Evolutionary conservation across 2,329 filamentous ascomycete genomes (phyloP).

Genomic region (Colletotrichum salicis): DNA sequence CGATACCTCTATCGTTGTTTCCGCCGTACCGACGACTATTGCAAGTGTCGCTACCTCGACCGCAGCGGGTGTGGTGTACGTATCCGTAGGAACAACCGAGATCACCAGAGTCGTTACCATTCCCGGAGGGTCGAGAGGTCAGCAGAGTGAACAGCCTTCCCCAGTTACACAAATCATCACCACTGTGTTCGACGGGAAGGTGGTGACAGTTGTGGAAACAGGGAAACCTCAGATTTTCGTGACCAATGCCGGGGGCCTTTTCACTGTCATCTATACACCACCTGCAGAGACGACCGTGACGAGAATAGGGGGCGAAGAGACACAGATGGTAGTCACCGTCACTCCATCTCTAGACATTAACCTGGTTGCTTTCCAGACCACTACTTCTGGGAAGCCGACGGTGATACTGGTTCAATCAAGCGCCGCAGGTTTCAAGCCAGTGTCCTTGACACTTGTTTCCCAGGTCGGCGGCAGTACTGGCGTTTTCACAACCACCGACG

Average conservation of each 20-base stretch:
- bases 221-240: constrained; percentile 28
- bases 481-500: constrained; percentile 38
- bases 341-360: constrained; percentile 22
- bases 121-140: constrained; percentile 11
- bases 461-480: constrained; percentile 40
- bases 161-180: constrained; percentile 39
- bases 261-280: constrained; percentile 22
- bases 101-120: constrained; percentile 38
- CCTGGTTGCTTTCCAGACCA: constrained; percentile 15
- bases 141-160: constrained; percentile 5
- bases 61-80: constrained; percentile 15
- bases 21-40: constrained; percentile 8
- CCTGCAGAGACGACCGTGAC: constrained; percentile 11
- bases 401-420: constrained; percentile 37
- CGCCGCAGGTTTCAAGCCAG: constrained; percentile 38
- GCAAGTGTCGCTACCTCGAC: constrained; percentile 1
- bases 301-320: constrained; percentile 17
- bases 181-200: constrained; percentile 37
- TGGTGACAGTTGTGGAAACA: constrained; percentile 34
- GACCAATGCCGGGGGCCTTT: constrained; percentile 22
- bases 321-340: constrained; percentile 26
- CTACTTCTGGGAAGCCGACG: not conserved
- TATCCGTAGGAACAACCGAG: constrained; percentile 37
- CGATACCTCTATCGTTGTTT: constrained; percentile 11
- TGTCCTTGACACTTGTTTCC: constrained; percentile 40